Conservation (phyloP, 495 filamentous ascomycete genomes). For the Trichoderma orchidacearum region DNA sequence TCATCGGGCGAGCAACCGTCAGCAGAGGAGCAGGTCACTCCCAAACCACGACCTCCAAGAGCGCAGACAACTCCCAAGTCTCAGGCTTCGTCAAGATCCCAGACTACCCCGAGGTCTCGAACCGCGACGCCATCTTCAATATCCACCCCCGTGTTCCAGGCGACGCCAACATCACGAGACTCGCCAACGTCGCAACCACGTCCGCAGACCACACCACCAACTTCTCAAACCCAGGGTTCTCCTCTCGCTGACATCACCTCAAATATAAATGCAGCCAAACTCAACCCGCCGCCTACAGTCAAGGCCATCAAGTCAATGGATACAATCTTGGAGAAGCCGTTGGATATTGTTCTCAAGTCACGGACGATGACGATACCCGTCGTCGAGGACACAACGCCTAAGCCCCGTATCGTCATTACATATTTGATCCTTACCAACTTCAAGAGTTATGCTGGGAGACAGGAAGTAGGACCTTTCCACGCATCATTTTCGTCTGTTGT, state of each 20-base stretch:
- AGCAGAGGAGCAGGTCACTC: neutral
- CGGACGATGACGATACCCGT: slow-evolving; percentile 52
- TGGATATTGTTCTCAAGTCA: slow-evolving; percentile 89
- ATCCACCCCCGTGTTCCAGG: neutral
- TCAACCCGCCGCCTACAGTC: slow-evolving; percentile 12
- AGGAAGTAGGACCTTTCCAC: slow-evolving; percentile 95
- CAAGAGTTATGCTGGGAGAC: slow-evolving; percentile 93
- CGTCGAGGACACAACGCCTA: slow-evolving; percentile 59
- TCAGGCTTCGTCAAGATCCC: neutral
- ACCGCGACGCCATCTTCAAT: too few relatives aligned
- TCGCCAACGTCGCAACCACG: neutral
- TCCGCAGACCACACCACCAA: slow-evolving; percentile 27
- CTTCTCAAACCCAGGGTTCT: slow-evolving; percentile 35
- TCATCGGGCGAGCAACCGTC: neutral
- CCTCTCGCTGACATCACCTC: slow-evolving; percentile 72
- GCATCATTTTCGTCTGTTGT: slow-evolving; percentile 97
- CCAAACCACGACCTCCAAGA: neutral
- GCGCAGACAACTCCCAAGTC: neutral
- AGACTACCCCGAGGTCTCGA: neutral
- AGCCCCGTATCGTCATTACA: slow-evolving; percentile 78
- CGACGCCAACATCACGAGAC: neutral
- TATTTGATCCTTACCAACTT: slow-evolving; percentile 86
- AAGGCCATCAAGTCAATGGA: slow-evolving; percentile 60
- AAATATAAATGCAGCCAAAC: slow-evolving; percentile 38
- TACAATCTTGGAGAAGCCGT: slow-evolving; percentile 70